Conservation (phyloP, 768 basidiomycete genomes). For the Collybia nuda region DNA sequence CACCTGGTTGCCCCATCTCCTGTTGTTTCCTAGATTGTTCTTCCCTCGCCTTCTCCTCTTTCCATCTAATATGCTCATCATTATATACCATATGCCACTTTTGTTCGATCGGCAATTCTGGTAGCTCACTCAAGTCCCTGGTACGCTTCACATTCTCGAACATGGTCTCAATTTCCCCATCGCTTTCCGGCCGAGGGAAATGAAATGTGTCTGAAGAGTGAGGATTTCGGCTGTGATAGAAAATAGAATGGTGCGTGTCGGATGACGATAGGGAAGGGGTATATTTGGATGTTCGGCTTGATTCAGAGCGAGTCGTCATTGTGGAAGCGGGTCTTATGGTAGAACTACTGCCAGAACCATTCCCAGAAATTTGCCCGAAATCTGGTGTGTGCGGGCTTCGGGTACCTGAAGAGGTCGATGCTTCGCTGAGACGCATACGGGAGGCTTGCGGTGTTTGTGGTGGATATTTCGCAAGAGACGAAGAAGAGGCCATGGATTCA, state of each 20-base stretch:
- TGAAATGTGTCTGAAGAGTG: conserved; percentile 56
- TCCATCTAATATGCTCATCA: conserved; percentile 79
- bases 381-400: conserved; percentile 54
- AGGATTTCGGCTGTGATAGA: conserved; percentile 56
- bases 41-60: conserved; percentile 64
- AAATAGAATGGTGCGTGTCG: conserved; percentile 46
- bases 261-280: conserved; percentile 54
- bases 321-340: conserved; percentile 51
- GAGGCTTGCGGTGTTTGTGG: conserved; percentile 35
- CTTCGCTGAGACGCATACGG: conserved; percentile 54
- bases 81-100: conserved; percentile 92
- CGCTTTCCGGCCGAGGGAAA: conserved; percentile 75
- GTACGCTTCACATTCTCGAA: conserved; percentile 78
- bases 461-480: conserved; percentile 15
- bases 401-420: conserved; percentile 46
- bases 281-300: conserved; percentile 60
- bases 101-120: conserved; percentile 68
- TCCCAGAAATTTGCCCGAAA: conserved; percentile 42
- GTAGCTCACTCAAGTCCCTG: conserved; percentile 62
- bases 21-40: conserved; percentile 60
- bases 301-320: conserved; percentile 56
- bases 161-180: conserved; percentile 75
- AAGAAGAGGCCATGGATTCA: conserved; percentile 40
- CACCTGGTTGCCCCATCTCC: conserved; percentile 53
- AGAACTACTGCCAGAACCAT: conserved; percentile 21